Evolutionary conservation across 2,329 filamentous ascomycete genomes (phyloP).

Genomic region (Aspergillus ochraceus): DNA sequence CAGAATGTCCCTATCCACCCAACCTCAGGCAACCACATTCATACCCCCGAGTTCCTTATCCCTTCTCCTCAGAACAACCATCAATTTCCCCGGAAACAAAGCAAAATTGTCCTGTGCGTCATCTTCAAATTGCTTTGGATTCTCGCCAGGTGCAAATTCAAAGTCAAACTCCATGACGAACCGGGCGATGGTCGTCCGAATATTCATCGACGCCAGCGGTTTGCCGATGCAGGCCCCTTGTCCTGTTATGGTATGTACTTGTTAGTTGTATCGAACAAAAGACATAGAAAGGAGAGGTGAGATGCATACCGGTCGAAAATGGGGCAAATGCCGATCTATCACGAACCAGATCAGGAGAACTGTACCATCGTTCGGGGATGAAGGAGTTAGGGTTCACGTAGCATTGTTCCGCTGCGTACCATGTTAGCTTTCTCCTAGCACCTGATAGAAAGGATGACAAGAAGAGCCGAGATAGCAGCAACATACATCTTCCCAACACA

Average conservation of each 20-base stretch:
- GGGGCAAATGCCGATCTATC: not conserved
- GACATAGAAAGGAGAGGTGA: no score
- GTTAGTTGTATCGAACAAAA: no score
- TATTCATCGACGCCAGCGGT: slow-evolving; percentile 37
- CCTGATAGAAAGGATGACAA: no score
- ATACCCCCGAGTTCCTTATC: not conserved
- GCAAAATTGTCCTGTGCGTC: slow-evolving; percentile 41
- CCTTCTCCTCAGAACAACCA: slow-evolving; percentile 16
- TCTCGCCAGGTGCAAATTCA: slow-evolving; percentile 37
- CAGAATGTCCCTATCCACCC: not conserved
- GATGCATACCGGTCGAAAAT: not conserved
- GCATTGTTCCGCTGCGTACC: not conserved
- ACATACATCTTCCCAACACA: not conserved
- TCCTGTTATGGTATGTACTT: slow-evolving; percentile 15
- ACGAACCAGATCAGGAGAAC: not conserved
- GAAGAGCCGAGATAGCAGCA: no score
- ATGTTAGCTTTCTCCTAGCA: not conserved
- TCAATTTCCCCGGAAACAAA: slow-evolving; percentile 19
- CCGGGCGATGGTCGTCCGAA: slow-evolving; percentile 35
- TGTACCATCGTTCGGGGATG: not conserved
- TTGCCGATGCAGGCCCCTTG: slow-evolving; percentile 40
- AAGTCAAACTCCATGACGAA: slow-evolving; percentile 39
- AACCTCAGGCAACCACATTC: not conserved
- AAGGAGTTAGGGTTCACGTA: not conserved
- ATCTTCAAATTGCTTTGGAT: slow-evolving; percentile 31